phyloP scores from a whole-genome alignment of 2,329 filamentous ascomycete species.

The Penicillium thymicola region DNA sequence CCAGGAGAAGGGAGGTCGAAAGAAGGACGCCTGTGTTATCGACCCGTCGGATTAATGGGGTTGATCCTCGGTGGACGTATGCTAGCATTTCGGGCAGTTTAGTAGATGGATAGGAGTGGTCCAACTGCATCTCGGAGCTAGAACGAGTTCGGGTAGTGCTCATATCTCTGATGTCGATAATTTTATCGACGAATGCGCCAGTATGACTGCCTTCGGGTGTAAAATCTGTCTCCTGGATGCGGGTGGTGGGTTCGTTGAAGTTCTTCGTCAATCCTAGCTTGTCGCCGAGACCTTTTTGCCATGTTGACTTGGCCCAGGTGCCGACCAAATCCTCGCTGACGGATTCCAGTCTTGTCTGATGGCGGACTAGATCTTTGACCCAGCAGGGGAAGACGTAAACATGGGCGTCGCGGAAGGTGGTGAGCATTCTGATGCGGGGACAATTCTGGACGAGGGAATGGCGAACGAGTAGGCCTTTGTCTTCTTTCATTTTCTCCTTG shows the following conservation, averaged over 20 bases:
- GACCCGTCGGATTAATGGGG: not conserved
- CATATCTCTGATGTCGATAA: not conserved
- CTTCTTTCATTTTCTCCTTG: not conserved
- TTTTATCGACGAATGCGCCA: not conserved
- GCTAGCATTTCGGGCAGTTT: not conserved
- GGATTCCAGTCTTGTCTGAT: not conserved
- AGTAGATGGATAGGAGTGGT: not conserved
- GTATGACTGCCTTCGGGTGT: not conserved
- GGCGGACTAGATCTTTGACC: not conserved
- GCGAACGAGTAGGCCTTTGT: not conserved
- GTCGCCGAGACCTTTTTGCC: constrained; percentile 1
- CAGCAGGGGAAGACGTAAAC: not conserved
- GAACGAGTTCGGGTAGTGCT: not conserved
- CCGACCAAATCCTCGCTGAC: constrained; percentile 1
- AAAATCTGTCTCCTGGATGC: not conserved
- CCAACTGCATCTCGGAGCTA: not conserved
- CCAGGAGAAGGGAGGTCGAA: not conserved
- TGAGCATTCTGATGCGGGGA: not conserved
- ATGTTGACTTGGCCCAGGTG: constrained; percentile 1
- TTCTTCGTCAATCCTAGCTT: not conserved
- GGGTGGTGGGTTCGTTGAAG: not conserved
- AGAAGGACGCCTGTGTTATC: not conserved
- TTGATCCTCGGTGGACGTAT: not conserved
- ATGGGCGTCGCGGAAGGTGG: constrained; percentile 2
- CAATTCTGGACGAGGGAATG: not conserved